Evolutionary conservation across 2,329 filamentous ascomycete genomes (phyloP), one percentile per base, ranked within the genome.

Genomic region (Pseudopyrenochaeta lycopersici): DNA sequence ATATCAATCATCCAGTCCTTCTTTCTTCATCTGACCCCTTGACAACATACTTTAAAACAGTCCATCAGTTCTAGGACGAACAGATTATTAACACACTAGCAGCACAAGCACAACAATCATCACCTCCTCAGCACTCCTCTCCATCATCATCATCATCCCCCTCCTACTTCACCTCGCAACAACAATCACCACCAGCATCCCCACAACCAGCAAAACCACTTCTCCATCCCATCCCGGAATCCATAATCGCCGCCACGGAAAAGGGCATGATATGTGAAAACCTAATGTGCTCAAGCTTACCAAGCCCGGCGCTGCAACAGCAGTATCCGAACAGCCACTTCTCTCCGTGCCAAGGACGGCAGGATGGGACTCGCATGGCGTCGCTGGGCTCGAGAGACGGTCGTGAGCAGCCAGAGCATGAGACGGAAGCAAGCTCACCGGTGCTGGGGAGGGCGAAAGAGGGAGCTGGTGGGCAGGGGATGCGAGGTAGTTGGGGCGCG

Each of bases 181-280:
- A 32, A 27, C 35, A 31, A 12, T 21, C 21, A 31, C 29, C 49
- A 15, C 14, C 45, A n/a, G n/a, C n/a, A n/a, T n/a, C n/a, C n/a
- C n/a, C n/a, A n/a, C n/a, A n/a, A n/a, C n/a, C n/a, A n/a, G n/a
- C n/a, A 20, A 30, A 30, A 46, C 46, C 46, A 3, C 9, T 14
- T 2, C 40, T 52, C 12, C 27, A 41, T 23, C 29, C 46, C 2
- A 31, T 54, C 15, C 49, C 62, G 5, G 49, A 56, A 11, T 44
- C 54, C 6, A 66, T 68, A 29, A 58, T 68, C 43, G 46, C 45
- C 12, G 66, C 64, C 0, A 64, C 64, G 4, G 66, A 69, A 31
- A 60, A 53, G 17, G 66, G 63, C 12, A 67, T 68, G 64, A 57
- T 68, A 11, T 54, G 50, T 12, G 63, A 63, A 43, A 65, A 63